Conservation (phyloP, 352 stramenopile genomes). For the Phytophthora gonapodyides region DNA sequence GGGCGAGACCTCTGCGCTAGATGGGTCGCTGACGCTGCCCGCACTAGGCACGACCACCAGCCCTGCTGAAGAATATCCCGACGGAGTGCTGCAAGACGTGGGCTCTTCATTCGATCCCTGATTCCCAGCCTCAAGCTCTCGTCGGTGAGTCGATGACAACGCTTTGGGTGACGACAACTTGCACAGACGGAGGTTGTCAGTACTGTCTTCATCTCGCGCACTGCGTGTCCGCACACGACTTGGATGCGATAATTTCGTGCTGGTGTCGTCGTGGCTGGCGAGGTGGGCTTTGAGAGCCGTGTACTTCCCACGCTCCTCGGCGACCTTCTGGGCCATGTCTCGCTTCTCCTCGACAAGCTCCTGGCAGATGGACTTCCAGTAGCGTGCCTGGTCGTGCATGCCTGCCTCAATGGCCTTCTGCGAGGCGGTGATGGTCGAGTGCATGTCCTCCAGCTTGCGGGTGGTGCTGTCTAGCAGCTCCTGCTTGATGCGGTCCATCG, state of each 20-base stretch:
- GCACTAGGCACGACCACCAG: slow-evolving; percentile 6
- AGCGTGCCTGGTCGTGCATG: slow-evolving; percentile 42
- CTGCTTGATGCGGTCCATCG: slow-evolving; percentile 34
- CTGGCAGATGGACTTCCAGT: slow-evolving; percentile 54
- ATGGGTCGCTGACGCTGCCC: slow-evolving; percentile 14
- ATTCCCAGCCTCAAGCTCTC: slow-evolving; percentile 7
- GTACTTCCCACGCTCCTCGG: slow-evolving; percentile 50
- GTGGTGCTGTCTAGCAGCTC: slow-evolving; percentile 34
- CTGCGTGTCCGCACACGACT: slow-evolving; percentile 1
- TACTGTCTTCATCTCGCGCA: neutral
- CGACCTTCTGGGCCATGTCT: slow-evolving; percentile 46
- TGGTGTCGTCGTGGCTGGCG: slow-evolving; percentile 26
- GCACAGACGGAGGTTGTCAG: slow-evolving; percentile 7
- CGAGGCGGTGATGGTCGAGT: slow-evolving; percentile 25
- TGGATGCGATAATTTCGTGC: neutral
- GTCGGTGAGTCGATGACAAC: neutral
- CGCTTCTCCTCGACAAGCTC: slow-evolving; percentile 53
- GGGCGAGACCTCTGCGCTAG: slow-evolving; percentile 18
- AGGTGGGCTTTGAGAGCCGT: slow-evolving; percentile 48
- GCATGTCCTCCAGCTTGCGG: slow-evolving; percentile 33
- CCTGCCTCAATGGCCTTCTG: slow-evolving; percentile 37
- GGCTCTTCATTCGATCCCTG: slow-evolving; percentile 14
- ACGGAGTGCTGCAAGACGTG: slow-evolving; percentile 16
- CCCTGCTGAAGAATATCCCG: slow-evolving; percentile 5
- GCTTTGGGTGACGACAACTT: slow-evolving; percentile 7